Evolutionary conservation across 2,329 filamentous ascomycete species (phyloP), one percentile per base, ranked within the genome.

Genomic region (Chaetomium globosum): DNA sequence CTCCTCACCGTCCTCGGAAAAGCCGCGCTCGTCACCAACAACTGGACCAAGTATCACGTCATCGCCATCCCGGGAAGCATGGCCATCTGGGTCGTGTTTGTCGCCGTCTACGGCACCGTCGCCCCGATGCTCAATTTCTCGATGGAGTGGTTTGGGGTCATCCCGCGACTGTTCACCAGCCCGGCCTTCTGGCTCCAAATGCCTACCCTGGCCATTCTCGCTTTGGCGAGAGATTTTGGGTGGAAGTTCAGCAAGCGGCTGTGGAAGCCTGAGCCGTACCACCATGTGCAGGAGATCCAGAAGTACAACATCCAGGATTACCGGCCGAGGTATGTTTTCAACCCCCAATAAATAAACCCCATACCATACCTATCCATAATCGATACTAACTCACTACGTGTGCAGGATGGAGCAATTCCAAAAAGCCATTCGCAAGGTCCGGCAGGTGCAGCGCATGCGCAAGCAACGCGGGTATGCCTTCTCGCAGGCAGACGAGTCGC

Each of bases 261-360:
- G 93, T 99, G 98, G 80, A 89, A 89, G 71, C 95, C 95, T 26
- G 91, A 97, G 79, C 88, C 92, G 52, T 99, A 99, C 75, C 95
- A 99, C 73, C 95, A 99, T 77, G 95, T 99, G 69, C 95, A 99
- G 79, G 95, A 99, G 81, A 99, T 99, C 72, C 95, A 99, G 78
- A 99, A 99, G 80, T 99, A 98, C 81, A 99, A 99, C 74, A 97
- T 99, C 67, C 95, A 99, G 80, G 95, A 99, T 80, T 99, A 99
- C 79, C 85, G 95, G 75, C 95, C 95, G 68, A 89, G 95, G 91
- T 93, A 85, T 71, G 85, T 82, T 7, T 66, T 56, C 55, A 43
- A 10, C 13, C 53, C 16, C 16, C 57, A 10, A 33, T 13, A 4
- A n/a, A 9, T 39, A 33, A n/a, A n/a, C 26, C 26, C 26, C 26